Evolutionary conservation across 2,329 filamentous ascomycete species (phyloP), one percentile per base, ranked within the genome.

Genomic region (Orbilia brochopaga): DNA sequence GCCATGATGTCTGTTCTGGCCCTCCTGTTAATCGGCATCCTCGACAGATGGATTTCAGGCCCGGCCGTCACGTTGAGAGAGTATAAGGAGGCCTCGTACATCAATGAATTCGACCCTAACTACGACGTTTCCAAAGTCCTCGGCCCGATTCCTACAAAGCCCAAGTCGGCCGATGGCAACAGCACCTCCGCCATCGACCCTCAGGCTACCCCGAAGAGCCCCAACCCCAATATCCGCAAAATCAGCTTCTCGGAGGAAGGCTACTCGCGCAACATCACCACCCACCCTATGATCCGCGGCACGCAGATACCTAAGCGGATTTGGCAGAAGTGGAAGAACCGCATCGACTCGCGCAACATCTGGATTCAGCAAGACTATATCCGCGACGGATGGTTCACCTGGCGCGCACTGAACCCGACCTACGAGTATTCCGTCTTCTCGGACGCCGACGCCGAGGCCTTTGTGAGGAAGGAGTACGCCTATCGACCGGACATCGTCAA

Each of bases 321-420:
- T 10, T 66, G 62, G 62, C 62, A 66, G n/a, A 66, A 58, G 19
- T 59, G 62, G 62, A 59, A 59, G 46, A 59, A 48, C 15, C 54
- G 62, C n/a, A 54, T 66, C 48, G 54, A 66, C 13, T 13, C 48
- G 2, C 44, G 17, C 13, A 65, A 65, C 32, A 23, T 65, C 15
- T 65, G 61, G 61, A 32, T 30, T 15, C 61, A 65, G 21, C 52
- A 56, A 13, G 32, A 42, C 27, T 65, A 65, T 15, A 44, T 53
- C 21, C 61, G 62, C 13, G 62, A 66, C 1, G 44, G 62, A 5
- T 66, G 54, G 62, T 27, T 53, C n/a, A 59, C 61, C 10, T 69
- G 64, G 64, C 15, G 46, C 11, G 32, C 7, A 0, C 51, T 60
- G 13, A 69, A 69, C 27, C 40, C 30, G 2, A 44, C 35, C 3